Conservation (phyloP, 1,284 basidiomycete species). For the Cutaneotrichosporon daszewskae region DNA sequence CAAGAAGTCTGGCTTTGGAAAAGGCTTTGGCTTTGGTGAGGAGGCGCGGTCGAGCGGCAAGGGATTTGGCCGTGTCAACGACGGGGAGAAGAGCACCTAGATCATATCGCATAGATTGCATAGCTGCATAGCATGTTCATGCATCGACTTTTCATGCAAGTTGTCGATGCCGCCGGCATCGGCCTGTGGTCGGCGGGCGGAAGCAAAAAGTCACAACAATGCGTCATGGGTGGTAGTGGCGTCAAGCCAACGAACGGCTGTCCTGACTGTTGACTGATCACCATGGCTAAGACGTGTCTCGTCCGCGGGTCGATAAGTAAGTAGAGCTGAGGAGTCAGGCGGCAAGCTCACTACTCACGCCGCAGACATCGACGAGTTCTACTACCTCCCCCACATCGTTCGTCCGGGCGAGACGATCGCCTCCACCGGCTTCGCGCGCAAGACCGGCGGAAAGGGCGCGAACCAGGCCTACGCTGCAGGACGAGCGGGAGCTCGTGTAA, state of each 20-base stretch:
- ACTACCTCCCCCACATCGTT: conserved; percentile 48
- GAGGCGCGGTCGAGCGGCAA: conserved; percentile 1
- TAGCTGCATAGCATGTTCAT: too few species aligned
- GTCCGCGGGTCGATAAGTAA: conserved; percentile 12
- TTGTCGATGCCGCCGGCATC: too few species aligned
- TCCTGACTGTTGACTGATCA: too few species aligned
- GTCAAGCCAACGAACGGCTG: too few species aligned
- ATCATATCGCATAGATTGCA: too few species aligned
- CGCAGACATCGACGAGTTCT: conserved; percentile 45
- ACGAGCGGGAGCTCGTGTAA: conserved; percentile 42
- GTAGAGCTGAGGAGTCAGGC: not conserved
- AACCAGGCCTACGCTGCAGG: conserved; percentile 50
- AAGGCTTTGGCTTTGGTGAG: conserved; percentile 48
- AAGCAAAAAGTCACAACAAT: too few species aligned
- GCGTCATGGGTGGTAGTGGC: too few species aligned
- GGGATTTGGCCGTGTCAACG: conserved; percentile 9
- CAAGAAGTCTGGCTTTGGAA: conserved; percentile 47
- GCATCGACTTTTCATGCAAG: too few species aligned
- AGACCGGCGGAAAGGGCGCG: conserved; percentile 52
- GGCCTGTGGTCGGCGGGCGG: too few species aligned
- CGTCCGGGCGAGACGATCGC: conserved; percentile 51
- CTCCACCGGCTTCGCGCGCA: conserved; percentile 41
- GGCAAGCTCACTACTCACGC: not conserved
- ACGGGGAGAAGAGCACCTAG: conserved; percentile 4
- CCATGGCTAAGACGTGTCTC: conserved; percentile 10